Conservation (phyloP, 2,329 filamentous ascomycete species). For the Oidium heveae region DNA sequence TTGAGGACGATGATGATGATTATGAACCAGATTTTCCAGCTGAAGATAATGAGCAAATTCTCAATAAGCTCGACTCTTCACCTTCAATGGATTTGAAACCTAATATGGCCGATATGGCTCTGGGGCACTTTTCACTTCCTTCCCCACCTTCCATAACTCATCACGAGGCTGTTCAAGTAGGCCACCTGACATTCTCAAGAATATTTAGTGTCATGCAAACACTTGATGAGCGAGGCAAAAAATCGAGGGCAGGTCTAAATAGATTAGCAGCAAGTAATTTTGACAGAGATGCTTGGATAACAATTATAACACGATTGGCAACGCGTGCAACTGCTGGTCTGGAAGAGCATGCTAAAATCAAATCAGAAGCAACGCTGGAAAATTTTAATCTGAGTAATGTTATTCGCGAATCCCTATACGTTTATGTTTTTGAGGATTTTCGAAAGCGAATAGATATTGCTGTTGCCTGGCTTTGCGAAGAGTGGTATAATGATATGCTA, state of each 20-base stretch:
- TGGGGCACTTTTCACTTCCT: slow-evolving; percentile 55
- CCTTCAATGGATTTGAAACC: slow-evolving; percentile 30
- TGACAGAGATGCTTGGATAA: slow-evolving; percentile 76
- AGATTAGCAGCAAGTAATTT: slow-evolving; percentile 63
- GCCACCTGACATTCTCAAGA: slow-evolving; percentile 46
- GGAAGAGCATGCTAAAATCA: slow-evolving; percentile 27
- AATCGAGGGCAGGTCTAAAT: slow-evolving; percentile 49
- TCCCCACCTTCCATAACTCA: slow-evolving; percentile 48
- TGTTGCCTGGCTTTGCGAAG: slow-evolving; percentile 84
- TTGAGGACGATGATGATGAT: slow-evolving; percentile 66
- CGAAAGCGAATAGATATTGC: slow-evolving; percentile 70
- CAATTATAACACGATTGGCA: slow-evolving; percentile 61
- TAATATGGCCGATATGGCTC: slow-evolving; percentile 22
- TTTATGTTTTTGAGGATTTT: slow-evolving; percentile 81
- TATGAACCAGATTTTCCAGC: slow-evolving; percentile 62
- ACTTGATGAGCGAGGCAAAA: slow-evolving; percentile 41
- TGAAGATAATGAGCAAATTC: slow-evolving; percentile 53
- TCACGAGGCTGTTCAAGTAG: slow-evolving; percentile 46
- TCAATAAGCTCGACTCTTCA: slow-evolving; percentile 50
- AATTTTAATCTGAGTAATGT: slow-evolving; percentile 31
- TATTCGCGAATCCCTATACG: slow-evolving; percentile 59
- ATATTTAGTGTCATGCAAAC: slow-evolving; percentile 56
- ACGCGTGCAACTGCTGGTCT: slow-evolving; percentile 53
- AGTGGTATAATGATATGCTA: slow-evolving; percentile 83
- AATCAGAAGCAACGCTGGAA: slow-evolving; percentile 16